phyloP scores from a whole-genome alignment of 2,329 filamentous ascomycete genomes.

The Mycosphaerella sp. region DNA sequence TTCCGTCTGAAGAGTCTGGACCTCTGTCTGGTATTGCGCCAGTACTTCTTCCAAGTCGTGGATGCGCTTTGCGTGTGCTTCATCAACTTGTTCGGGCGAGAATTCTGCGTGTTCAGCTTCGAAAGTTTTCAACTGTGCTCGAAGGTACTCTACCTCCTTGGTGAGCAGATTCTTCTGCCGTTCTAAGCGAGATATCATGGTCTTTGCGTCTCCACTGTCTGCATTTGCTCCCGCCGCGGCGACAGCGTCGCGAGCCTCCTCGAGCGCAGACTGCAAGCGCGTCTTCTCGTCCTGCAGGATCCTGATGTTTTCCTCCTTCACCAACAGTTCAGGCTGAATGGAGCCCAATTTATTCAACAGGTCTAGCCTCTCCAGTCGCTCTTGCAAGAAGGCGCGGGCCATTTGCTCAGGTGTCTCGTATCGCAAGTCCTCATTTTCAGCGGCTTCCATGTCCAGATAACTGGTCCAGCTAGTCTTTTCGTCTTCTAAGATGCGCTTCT shows the following conservation, averaged over 20 bases:
- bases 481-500: conserved; percentile 80
- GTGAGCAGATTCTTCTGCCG: conserved; percentile 76
- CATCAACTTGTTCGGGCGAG: conserved; percentile 71
- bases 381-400: conserved; percentile 74
- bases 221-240: conserved; percentile 29
- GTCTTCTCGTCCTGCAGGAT: conserved; percentile 63
- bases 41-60: conserved; percentile 78
- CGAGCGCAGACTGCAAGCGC: conserved; percentile 60
- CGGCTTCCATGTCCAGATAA: conserved; percentile 65
- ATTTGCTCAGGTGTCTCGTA: conserved; percentile 86
- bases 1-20: conserved; percentile 66
- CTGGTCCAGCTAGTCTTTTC: conserved; percentile 81
- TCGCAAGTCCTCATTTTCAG: conserved; percentile 56
- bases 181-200: conserved; percentile 64
- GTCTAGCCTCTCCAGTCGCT: conserved; percentile 70
- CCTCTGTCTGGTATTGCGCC: conserved; percentile 76
- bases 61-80: conserved; percentile 65
- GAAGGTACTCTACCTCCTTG: conserved; percentile 90
- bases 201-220: conserved; percentile 55
- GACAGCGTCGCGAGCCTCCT: conserved; percentile 53
- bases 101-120: conserved; percentile 85
- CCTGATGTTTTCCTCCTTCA: conserved; percentile 70
- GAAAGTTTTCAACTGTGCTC: conserved; percentile 80
- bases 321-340: conserved; percentile 68
- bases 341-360: conserved; percentile 75